These are phyloP conservation scores for Pneumocystis jirovecii DNA, from an alignment of 1,139 yeast genomes.

Conservation along the genomic window DNA sequence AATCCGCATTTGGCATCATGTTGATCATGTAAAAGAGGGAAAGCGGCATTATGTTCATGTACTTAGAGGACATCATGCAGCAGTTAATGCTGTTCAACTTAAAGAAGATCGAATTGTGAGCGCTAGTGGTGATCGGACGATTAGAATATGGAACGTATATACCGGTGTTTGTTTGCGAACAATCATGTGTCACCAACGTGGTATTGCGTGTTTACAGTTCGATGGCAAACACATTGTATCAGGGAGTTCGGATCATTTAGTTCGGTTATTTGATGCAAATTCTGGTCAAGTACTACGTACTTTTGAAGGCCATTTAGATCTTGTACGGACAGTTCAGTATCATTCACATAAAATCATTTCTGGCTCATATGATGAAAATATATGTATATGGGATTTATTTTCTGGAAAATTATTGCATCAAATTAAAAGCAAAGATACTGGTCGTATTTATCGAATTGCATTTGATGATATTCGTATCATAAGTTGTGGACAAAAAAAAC, in stretches of 20 bases:
- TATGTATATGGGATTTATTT: constrained; percentile 35
- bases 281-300: constrained; percentile 49
- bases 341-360: constrained; percentile 11
- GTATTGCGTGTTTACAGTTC: constrained; percentile 14
- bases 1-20: constrained; percentile 10
- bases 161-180: constrained; percentile 83
- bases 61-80: constrained; percentile 12
- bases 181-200: constrained; percentile 12
- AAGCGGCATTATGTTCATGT: constrained; percentile 1
- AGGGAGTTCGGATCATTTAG: constrained; percentile 21
- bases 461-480: constrained; percentile 11
- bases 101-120: constrained; percentile 8
- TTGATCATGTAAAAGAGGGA: not conserved
- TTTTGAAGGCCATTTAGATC: constrained; percentile 42
- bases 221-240: constrained; percentile 18
- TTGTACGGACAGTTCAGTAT: constrained; percentile 11
- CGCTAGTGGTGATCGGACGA: constrained; percentile 73
- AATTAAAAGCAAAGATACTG: constrained; percentile 7
- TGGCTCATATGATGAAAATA: constrained; percentile 29
- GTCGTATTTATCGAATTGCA: constrained; percentile 11
- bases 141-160: constrained; percentile 90
- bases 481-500: constrained; percentile 11
- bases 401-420: constrained; percentile 43
- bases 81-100: constrained; percentile 13
- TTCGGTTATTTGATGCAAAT: constrained; percentile 38